Base-by-base conservation (phyloP, 1,284 basidiomycete genomes). In the Porogramme epimiltina region DNA sequence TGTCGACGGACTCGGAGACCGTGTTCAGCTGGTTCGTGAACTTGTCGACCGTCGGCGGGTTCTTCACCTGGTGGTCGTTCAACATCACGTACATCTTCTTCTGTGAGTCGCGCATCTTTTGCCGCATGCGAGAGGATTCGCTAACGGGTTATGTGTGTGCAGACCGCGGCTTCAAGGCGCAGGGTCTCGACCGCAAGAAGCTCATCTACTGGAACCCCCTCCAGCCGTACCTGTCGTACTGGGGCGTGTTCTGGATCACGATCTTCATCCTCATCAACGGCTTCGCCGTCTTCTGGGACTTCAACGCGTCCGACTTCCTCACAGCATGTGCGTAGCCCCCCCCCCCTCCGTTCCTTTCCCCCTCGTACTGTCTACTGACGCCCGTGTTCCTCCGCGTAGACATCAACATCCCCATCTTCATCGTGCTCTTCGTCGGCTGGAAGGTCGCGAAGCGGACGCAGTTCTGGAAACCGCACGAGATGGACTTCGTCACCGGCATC, bases 81-180 rank as follows among this genome's bases (percentile, higher is more conserved):
- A 84, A 87, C 62, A 51, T 87, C 37, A 85, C 87, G 3, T 93
- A 89, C 70, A 66, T 90, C 48, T 82, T 79, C 68, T 93, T 91
- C 80, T 82, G 81, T 84, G 58, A 42, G 70, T 60, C 54, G 44
- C 8, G 31, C 20, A 44, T 13, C 9, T 43, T 2, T 40, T n/a
- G 4, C 23, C 18, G 15, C 43, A 23, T 45, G 22, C 25, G 22
- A 18, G 20, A 15, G 19, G n/a, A 19, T 5, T 5, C 8, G 19
- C 42, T 47, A 26, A 45, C 23, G 23, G 48, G 18, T 33, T 20
- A 49, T 72, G 75, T 73, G 51, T 71, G 68, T 57, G 38, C 65
- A 66, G 67, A 84, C 70, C 76, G 79, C 57, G 87, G 84, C 22
- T 67, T 81, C 64, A 78, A 75, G 63, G 69, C 60, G 31, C 86